A percentile compares a stretch with the other conserved stretches of the same genome.
phyloP scores from a whole-genome alignment of 352 stramenopile species.

The Peronospora belbahrii region DNA sequence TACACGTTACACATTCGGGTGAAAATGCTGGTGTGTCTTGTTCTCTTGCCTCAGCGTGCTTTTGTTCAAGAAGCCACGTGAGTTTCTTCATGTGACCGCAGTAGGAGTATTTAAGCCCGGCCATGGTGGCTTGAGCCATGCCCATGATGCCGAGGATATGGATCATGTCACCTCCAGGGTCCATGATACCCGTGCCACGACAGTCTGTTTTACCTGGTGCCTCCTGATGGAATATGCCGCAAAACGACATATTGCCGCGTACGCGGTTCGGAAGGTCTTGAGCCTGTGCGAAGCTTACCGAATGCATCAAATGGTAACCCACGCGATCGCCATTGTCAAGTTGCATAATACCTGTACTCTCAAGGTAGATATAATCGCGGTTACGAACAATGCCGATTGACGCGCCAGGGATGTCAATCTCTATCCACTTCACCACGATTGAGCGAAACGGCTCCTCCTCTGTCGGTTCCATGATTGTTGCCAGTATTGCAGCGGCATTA shows the following conservation, averaged over 20 bases:
- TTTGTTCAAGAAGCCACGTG: conserved; percentile 18
- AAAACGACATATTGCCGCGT: too few species aligned
- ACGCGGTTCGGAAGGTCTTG: too few species aligned
- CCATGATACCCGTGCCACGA: conserved; percentile 12
- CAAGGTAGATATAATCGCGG: neutral
- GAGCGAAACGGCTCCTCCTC: conserved; percentile 33
- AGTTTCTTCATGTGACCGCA: conserved; percentile 31
- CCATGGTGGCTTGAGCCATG: conserved; percentile 16
- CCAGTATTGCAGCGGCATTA: conserved; percentile 32
- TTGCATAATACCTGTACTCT: conserved; percentile 9
- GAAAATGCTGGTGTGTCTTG: neutral
- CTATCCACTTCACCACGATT: conserved; percentile 30
- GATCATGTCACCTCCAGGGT: conserved; percentile 21
- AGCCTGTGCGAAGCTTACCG: too few species aligned
- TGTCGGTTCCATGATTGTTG: conserved; percentile 30
- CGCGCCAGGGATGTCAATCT: conserved; percentile 11
- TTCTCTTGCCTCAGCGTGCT: conserved; percentile 3
- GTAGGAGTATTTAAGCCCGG: conserved; percentile 22
- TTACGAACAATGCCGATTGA: conserved; percentile 15
- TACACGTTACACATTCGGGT: conserved; percentile 22
- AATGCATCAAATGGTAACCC: too few species aligned
- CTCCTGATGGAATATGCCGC: too few species aligned
- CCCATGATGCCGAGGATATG: conserved; percentile 11
- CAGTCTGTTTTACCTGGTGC: neutral
- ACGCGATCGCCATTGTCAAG: neutral